Conservation (phyloP, 2,329 filamentous ascomycete species). For the Xylaria sp. region DNA sequence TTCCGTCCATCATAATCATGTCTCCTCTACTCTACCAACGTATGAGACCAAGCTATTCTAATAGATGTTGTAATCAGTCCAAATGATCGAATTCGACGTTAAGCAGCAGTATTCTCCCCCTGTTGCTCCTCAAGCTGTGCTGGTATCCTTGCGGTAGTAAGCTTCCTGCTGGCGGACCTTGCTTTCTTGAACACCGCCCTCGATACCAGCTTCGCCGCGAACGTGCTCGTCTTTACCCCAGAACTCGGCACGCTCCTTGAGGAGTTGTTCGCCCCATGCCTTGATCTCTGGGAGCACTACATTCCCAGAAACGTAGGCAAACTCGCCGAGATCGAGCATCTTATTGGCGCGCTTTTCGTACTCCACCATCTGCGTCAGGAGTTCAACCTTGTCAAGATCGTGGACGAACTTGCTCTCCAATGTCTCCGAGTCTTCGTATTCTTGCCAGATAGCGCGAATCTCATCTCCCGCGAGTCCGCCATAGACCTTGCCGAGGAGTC, state of each 20-base stretch:
- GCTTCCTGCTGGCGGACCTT: conserved; percentile 41
- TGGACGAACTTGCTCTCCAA: conserved; percentile 86
- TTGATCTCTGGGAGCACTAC: conserved; percentile 73
- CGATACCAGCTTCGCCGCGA: conserved; percentile 41
- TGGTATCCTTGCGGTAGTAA: conserved; percentile 39
- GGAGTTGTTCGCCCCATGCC: conserved; percentile 70
- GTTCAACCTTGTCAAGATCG: conserved; percentile 95
- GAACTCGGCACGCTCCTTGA: conserved; percentile 68
- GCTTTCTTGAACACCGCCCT: conserved; percentile 36
- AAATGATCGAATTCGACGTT: not conserved
- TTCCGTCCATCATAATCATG: not conserved
- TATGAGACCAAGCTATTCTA: not conserved
- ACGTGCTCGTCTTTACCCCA: conserved; percentile 55
- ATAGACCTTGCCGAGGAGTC: conserved; percentile 67
- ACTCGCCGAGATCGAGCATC: conserved; percentile 75
- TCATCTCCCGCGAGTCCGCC: conserved; percentile 64
- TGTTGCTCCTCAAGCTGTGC: not conserved
- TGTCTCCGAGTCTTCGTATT: conserved; percentile 87
- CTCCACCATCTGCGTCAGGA: conserved; percentile 91
- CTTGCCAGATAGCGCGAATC: conserved; percentile 79
- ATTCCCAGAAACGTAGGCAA: conserved; percentile 68
- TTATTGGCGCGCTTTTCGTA: conserved; percentile 73
- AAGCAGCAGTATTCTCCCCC: not conserved
- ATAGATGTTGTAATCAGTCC: not conserved
- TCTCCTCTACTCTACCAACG: not conserved